Evolutionary conservation across 495 filamentous ascomycete genomes (phyloP).

Genomic region (Aspergillus wentii): DNA sequence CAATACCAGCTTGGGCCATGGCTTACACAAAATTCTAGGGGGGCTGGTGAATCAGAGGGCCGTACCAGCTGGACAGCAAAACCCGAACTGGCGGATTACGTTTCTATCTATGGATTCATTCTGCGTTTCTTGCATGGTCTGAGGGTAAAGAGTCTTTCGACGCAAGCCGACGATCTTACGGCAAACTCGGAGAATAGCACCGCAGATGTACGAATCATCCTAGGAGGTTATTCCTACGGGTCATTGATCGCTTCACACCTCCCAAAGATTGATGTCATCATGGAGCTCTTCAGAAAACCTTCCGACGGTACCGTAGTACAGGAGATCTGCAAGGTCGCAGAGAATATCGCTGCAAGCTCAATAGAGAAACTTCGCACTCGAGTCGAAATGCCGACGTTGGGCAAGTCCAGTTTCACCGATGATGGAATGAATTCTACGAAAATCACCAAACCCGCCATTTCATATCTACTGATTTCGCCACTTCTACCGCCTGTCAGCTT

Average conservation of each 20-base stretch:
- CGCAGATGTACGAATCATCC: constrained; percentile 37
- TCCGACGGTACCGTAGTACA: constrained; percentile 48
- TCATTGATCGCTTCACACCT: constrained; percentile 72
- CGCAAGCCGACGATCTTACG: neutral
- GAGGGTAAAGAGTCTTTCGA: constrained; percentile 2
- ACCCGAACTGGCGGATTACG: constrained; percentile 76
- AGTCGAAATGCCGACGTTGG: constrained; percentile 3
- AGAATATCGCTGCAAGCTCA: constrained; percentile 53
- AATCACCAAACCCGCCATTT: constrained; percentile 28
- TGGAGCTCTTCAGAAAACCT: constrained; percentile 52
- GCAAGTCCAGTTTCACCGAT: neutral
- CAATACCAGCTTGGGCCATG: no score
- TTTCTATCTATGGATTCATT: constrained; percentile 73
- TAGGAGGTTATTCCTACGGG: constrained; percentile 91
- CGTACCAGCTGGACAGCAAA: constrained; percentile 81
- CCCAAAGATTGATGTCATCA: constrained; percentile 54
- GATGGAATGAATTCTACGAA: constrained; percentile 4
- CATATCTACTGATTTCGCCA: constrained; percentile 80
- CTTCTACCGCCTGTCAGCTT: constrained; percentile 59
- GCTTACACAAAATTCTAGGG: no score
- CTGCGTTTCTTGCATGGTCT: constrained; percentile 59
- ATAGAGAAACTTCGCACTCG: constrained; percentile 28
- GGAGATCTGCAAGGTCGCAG: constrained; percentile 64
- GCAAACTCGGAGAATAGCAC: neutral
- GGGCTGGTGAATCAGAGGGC: constrained; percentile 69